phyloP scores from a whole-genome alignment of 768 basidiomycete genomes.

The Ramaria sp. region DNA sequence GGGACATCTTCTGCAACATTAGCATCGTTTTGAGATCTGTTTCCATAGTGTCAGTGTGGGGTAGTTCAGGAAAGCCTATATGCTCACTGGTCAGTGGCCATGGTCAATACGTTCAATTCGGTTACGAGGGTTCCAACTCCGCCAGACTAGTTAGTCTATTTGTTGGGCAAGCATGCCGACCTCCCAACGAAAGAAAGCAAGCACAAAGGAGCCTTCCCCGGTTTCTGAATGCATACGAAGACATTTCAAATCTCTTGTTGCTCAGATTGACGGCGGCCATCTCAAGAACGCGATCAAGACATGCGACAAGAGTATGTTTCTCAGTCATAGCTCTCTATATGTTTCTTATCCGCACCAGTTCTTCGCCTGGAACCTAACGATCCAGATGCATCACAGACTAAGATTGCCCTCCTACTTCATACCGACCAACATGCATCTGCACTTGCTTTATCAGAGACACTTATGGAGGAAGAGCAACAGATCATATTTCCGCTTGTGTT shows the following conservation, averaged over 20 bases:
- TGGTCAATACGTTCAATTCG: neutral
- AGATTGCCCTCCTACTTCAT: constrained; percentile 80
- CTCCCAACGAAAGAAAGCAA: constrained; percentile 14
- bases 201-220: constrained; percentile 21
- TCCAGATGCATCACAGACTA: constrained; percentile 67
- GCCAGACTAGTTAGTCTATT: neutral
- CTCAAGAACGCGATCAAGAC: constrained; percentile 81
- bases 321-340: constrained; percentile 13
- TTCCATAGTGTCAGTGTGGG: neutral
- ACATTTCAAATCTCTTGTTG: constrained; percentile 68
- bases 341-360: constrained; percentile 37
- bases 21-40: neutral
- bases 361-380: constrained; percentile 57
- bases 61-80: neutral
- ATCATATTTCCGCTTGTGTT: constrained; percentile 27
- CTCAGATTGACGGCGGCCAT: constrained; percentile 86
- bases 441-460: constrained; percentile 34
- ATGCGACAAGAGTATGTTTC: constrained; percentile 74
- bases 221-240: constrained; percentile 35
- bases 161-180: neutral
- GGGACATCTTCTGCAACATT: neutral
- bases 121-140: neutral
- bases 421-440: constrained; percentile 74
- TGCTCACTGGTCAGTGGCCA: constrained; percentile 4
- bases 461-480: neutral